Percentiles rank a stretch among this genome's conserved stretches.
These are phyloP conservation scores for Aureobasidium sp. DNA, from an alignment of 2,329 filamentous ascomycete genomes.

Conservation along the genomic window DNA sequence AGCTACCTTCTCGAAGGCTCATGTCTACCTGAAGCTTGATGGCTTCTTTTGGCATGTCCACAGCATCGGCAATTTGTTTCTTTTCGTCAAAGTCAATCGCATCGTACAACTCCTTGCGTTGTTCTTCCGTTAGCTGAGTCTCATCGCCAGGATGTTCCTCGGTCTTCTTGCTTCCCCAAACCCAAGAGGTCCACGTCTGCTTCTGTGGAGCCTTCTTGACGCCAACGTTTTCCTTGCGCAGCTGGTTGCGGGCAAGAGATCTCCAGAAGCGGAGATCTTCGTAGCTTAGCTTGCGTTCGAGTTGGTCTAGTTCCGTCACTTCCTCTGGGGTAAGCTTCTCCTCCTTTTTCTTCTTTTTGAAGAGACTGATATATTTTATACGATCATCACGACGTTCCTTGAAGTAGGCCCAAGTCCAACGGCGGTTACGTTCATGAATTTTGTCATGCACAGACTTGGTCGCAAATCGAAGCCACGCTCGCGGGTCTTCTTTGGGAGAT, in stretches of 20 bases:
- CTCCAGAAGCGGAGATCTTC: slow-evolving; percentile 97
- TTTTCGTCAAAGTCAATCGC: slow-evolving; percentile 99
- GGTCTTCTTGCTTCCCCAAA: slow-evolving; percentile 68
- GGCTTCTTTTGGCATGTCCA: slow-evolving; percentile 84
- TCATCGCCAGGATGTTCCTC: slow-evolving; percentile 63
- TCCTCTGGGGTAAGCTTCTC: slow-evolving; percentile 62
- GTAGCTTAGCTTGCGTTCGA: slow-evolving; percentile 85
- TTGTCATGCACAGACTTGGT: slow-evolving; percentile 82
- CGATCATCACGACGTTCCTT: slow-evolving; percentile 87
- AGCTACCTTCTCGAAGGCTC: slow-evolving; percentile 90
- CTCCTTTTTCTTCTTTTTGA: slow-evolving; percentile 82
- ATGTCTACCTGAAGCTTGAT: slow-evolving; percentile 90
- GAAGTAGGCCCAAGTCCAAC: slow-evolving; percentile 96
- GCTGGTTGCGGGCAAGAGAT: slow-evolving; percentile 83
- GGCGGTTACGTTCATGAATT: slow-evolving; percentile 87
- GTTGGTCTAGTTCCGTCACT: slow-evolving; percentile 59
- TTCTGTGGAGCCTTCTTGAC: slow-evolving; percentile 66
- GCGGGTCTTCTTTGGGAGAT: slow-evolving; percentile 78
- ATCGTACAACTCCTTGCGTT: slow-evolving; percentile 91
- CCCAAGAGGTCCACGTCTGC: slow-evolving; percentile 86
- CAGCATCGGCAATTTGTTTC: slow-evolving; percentile 73
- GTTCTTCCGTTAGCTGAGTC: slow-evolving; percentile 85
- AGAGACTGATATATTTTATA: slow-evolving; percentile 80
- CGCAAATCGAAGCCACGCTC: slow-evolving; percentile 88
- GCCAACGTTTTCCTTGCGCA: slow-evolving; percentile 89